Percentiles rank a stretch among this genome's conserved stretches.
phyloP scores from a whole-genome alignment of 176 grass and related monocot genomes.

The Oryza meyeriana region DNA sequence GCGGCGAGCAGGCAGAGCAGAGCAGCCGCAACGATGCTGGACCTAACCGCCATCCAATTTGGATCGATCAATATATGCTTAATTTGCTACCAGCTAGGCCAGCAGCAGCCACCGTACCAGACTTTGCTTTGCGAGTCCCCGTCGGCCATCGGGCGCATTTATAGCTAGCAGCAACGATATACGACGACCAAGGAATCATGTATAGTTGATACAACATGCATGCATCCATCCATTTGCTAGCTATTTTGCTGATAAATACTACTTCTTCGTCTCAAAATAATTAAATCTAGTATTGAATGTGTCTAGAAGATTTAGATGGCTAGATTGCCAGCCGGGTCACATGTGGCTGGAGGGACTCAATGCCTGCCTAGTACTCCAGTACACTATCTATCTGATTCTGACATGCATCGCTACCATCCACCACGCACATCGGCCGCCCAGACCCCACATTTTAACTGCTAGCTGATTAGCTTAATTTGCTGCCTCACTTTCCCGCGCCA shows the following conservation, averaged over 20 bases:
- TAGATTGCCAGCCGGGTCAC: background rate
- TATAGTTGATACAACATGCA: background rate
- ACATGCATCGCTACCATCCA: background rate
- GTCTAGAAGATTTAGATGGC: background rate
- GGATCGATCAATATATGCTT: background rate
- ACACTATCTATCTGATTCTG: background rate
- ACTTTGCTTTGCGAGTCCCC: background rate
- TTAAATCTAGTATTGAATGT: too few species aligned
- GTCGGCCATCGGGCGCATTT: background rate
- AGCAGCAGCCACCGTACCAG: too few species aligned
- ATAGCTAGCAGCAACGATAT: background rate
- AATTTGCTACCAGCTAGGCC: too few species aligned
- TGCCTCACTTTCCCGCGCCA: too few species aligned
- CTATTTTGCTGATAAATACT: background rate
- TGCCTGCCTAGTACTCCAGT: too few species aligned
- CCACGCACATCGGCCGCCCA: too few species aligned
- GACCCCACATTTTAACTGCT: too few species aligned
- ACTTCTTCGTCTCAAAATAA: too few species aligned
- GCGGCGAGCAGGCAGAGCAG: constrained; percentile 21
- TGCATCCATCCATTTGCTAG: too few species aligned
- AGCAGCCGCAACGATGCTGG: background rate
- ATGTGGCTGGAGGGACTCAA: background rate
- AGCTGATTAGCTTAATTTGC: too few species aligned
- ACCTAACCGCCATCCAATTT: background rate
- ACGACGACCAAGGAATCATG: background rate